Percentiles rank a stretch among this genome's conserved stretches.
Evolutionary conservation across 2,329 filamentous ascomycete genomes (phyloP).

Genomic region (Juglanconis juglandina): DNA sequence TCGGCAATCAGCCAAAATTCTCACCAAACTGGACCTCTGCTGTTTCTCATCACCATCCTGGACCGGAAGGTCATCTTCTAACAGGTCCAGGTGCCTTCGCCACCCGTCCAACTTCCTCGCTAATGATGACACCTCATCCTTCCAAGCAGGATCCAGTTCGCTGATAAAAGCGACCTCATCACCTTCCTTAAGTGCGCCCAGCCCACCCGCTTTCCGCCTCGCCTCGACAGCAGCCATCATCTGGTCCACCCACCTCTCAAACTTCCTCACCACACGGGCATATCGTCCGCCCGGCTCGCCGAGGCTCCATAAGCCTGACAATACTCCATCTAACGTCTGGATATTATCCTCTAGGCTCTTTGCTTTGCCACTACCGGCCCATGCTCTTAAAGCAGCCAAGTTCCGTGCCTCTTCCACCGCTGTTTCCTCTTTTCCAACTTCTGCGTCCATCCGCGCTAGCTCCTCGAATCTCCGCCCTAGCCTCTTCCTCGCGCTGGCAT

Average conservation of each 20-base stretch:
- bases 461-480: conserved; percentile 44
- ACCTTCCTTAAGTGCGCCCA: conserved; percentile 22
- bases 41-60: conserved; percentile 18
- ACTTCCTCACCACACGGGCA: conserved; percentile 49
- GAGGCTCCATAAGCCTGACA: conserved; percentile 56
- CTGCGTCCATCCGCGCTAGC: conserved; percentile 33
- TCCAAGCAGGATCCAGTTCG: conserved; percentile 56
- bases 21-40: conserved; percentile 38
- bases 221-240: conserved; percentile 46
- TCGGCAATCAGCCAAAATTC: conserved; percentile 46
- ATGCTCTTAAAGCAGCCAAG: conserved; percentile 48
- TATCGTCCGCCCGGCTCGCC: conserved; percentile 56
- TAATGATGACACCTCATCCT: conserved; percentile 52
- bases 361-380: conserved; percentile 36
- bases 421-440: conserved; percentile 36
- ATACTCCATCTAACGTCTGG: conserved; percentile 53
- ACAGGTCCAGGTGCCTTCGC: conserved; percentile 43
- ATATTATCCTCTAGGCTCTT: conserved; percentile 52
- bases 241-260: conserved; percentile 56
- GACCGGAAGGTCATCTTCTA: conserved; percentile 30
- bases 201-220: conserved; percentile 35
- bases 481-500: conserved; percentile 49
- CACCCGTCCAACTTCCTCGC: conserved; percentile 54
- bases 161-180: conserved; percentile 48
- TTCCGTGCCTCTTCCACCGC: conserved; percentile 49